phyloP scores from a whole-genome alignment of 2,329 filamentous ascomycete genomes.

The Aspergillus latus region DNA sequence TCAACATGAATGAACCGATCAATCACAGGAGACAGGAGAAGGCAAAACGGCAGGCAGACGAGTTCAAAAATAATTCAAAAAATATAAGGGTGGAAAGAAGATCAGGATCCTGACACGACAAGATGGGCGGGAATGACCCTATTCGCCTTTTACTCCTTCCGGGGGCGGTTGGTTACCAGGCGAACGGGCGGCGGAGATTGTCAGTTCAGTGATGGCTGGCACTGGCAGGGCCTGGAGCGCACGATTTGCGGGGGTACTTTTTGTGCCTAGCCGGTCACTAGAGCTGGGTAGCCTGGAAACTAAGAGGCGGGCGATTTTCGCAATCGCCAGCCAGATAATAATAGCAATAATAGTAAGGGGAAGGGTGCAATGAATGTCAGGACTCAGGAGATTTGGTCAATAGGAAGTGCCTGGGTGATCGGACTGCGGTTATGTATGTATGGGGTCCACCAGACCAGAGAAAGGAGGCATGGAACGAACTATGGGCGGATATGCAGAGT shows the following conservation, averaged over 20 bases:
- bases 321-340: conserved; percentile 7
- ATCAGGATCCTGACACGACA: conserved; percentile 6
- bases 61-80: neutral
- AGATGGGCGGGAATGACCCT: conserved; percentile 15
- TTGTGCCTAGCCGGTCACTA: conserved; percentile 5
- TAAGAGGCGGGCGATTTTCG: neutral
- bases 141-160: conserved; percentile 14
- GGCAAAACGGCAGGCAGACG: conserved; percentile 8
- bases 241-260: conserved; percentile 30
- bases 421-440: conserved; percentile 13
- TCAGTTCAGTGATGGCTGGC: conserved; percentile 6
- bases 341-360: conserved; percentile 2
- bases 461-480: conserved; percentile 1
- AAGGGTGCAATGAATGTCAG: neutral
- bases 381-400: neutral
- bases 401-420: conserved; percentile 14
- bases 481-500: conserved; percentile 1
- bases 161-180: conserved; percentile 32
- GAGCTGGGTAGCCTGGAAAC: neutral
- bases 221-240: conserved; percentile 22
- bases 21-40: conserved; percentile 9
- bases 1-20: conserved; percentile 13
- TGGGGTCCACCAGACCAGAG: conserved; percentile 13
- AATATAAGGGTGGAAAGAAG: conserved; percentile 6
- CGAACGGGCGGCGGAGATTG: conserved; percentile 24